phyloP scores from a whole-genome alignment of 257 asterid species.

The Solanum paucissectum region DNA sequence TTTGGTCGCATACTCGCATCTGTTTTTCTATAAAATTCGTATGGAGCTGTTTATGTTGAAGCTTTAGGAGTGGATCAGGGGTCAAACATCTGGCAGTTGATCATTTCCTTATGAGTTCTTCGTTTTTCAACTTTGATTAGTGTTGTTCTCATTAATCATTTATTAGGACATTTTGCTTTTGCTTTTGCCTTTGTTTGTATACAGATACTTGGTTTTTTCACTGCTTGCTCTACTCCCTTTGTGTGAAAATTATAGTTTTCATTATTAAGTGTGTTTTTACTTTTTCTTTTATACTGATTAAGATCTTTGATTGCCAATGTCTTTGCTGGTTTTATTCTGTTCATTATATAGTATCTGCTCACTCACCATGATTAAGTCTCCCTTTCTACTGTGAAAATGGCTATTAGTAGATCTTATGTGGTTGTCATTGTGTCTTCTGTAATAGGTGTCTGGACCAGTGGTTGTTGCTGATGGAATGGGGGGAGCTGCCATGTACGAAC shows the following conservation, averaged over 20 bases:
- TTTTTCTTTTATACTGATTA: background rate
- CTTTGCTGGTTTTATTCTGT: background rate
- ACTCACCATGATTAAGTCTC: background rate
- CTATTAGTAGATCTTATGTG: background rate
- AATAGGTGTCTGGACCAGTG: constrained; percentile 95
- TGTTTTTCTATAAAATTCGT: background rate
- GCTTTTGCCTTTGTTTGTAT: background rate
- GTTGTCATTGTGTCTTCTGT: background rate
- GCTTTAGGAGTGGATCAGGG: background rate
- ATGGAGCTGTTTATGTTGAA: background rate
- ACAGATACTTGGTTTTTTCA: background rate
- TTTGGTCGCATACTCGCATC: background rate
- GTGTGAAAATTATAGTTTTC: background rate
- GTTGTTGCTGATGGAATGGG: constrained; percentile 99
- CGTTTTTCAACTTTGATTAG: background rate
- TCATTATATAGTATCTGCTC: background rate
- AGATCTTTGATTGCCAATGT: background rate
- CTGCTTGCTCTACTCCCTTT: background rate
- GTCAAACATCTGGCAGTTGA: background rate
- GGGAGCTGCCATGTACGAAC: constrained; percentile 99
- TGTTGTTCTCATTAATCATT: background rate
- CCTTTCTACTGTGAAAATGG: background rate
- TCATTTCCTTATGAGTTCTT: background rate
- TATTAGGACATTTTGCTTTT: background rate
- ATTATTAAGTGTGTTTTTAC: background rate